These are phyloP conservation scores for Sporothrix luriei DNA, from an alignment of 2,329 filamentous ascomycete genomes.

Conservation along the genomic window DNA sequence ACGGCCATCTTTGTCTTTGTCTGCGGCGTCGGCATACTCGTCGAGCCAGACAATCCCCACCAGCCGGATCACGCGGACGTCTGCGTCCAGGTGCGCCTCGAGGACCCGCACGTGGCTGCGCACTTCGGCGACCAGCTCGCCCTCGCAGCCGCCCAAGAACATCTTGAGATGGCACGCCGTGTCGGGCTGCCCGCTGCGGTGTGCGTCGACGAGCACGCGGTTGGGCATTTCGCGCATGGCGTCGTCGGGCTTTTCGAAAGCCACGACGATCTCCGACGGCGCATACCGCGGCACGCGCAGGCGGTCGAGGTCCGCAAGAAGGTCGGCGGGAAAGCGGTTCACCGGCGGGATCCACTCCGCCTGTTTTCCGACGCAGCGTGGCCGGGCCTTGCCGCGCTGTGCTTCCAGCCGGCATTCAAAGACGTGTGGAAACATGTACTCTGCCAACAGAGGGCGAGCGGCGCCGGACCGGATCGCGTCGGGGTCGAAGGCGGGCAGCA, in stretches of 20 bases:
- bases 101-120: not conserved
- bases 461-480: conserved; percentile 18
- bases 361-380: not conserved
- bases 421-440: conserved; percentile 19
- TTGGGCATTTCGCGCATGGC: conserved; percentile 11
- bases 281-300: conserved; percentile 8
- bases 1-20: conserved; percentile 7
- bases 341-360: not conserved
- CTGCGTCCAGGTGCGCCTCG: conserved; percentile 7
- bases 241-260: conserved; percentile 17
- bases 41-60: conserved; percentile 17
- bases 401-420: conserved; percentile 22
- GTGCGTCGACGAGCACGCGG: conserved; percentile 10
- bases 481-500: conserved; percentile 16
- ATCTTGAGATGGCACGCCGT: conserved; percentile 1
- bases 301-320: not conserved
- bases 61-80: conserved; percentile 17
- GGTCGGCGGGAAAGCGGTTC: not conserved
- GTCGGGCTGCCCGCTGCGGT: not conserved
- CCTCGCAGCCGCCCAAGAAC: conserved; percentile 1
- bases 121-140: not conserved
- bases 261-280: conserved; percentile 12
- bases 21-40: conserved; percentile 12
- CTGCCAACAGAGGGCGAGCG: conserved; percentile 11
- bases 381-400: conserved; percentile 15